Evolutionary conservation across 164 flowering plant genomes (phyloP).

Genomic region (Brasenia schreberi): DNA sequence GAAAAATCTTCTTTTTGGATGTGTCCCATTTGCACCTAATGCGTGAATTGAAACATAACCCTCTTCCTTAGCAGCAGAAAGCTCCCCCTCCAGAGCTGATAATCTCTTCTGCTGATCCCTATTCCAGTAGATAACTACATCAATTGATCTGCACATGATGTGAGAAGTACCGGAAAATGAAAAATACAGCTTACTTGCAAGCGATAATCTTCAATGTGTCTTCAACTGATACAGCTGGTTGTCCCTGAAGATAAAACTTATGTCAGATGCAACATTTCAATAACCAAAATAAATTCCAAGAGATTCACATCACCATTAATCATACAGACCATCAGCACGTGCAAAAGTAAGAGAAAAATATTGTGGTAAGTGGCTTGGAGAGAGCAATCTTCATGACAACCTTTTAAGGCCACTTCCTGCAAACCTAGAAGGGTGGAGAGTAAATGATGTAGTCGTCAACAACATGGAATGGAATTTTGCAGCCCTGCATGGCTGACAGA

Average conservation of each 20-base stretch:
- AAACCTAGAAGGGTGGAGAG: too few species aligned
- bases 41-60: constrained; percentile 54
- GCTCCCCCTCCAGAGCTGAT: constrained; percentile 62
- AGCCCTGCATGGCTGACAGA: too few species aligned
- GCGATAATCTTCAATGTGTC: constrained; percentile 72
- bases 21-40: constrained; percentile 20
- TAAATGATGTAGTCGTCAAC: too few species aligned
- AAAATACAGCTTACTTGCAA: constrained; percentile 43
- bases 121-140: constrained; percentile 2
- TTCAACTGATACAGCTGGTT: constrained; percentile 79
- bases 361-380: too few species aligned
- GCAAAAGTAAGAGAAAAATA: too few species aligned
- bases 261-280: neutral
- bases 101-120: constrained; percentile 84
- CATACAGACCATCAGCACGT: neutral
- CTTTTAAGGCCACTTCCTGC: too few species aligned
- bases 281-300: neutral
- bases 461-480: too few species aligned
- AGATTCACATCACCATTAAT: neutral
- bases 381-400: too few species aligned
- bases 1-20: constrained; percentile 35
- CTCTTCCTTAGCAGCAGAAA: constrained; percentile 59
- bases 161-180: neutral
- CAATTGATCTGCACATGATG: neutral
- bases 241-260: constrained; percentile 37